Base-by-base conservation (phyloP, 805 yeast species). In the Yarrowia sp. region DNA sequence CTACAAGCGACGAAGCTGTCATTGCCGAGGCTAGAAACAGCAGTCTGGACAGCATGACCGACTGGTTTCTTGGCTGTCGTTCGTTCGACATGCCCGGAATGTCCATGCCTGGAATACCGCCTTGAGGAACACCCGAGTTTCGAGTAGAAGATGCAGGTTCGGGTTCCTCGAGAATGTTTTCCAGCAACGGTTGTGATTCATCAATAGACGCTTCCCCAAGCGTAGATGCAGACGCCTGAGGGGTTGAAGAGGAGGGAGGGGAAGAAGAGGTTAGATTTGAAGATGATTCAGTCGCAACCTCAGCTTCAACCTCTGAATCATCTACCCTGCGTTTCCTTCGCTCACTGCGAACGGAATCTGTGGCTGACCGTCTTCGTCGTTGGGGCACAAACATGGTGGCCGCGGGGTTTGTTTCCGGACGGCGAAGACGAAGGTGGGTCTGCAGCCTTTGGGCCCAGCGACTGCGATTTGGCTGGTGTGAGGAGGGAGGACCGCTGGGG, bases 21-120 rank as follows among this genome's bases (percentile, higher is more conserved):
- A 84, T 82, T 0, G 80, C 77, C 0, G 85, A 83, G 0, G 85
- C 85, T 22, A 81, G 73, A 19, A 83, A 82, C 40, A 82, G 71
- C 19, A 82, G 72, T 43, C 84, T 74, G 1, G 85, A 79, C 7
- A 82, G 75, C 78, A 82, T 79, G 15, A 80, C 78, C 1, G 82
- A 77, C 69, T 82, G 85, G 58, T 73, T 63, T 1, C 67, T 38
- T 2, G 67, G 56, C 16, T 63, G 52, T 0, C 52, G 65, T 2
- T 45, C 35, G 12, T n/a, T 16, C 10, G 63, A 56, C 19, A 53
- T 53, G 19, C 63, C 63, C 5, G 63, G 63, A 56, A 56, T 41
- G 48, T 56, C 63, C 40, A 26, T 41, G 3, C 63, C 63, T 4
- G 63, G 48, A n/a, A 42, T 42, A 3, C 48, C 63, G 36, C 48